Base-by-base conservation (phyloP, 257 asterid species). In the Primulina tabacum region DNA sequence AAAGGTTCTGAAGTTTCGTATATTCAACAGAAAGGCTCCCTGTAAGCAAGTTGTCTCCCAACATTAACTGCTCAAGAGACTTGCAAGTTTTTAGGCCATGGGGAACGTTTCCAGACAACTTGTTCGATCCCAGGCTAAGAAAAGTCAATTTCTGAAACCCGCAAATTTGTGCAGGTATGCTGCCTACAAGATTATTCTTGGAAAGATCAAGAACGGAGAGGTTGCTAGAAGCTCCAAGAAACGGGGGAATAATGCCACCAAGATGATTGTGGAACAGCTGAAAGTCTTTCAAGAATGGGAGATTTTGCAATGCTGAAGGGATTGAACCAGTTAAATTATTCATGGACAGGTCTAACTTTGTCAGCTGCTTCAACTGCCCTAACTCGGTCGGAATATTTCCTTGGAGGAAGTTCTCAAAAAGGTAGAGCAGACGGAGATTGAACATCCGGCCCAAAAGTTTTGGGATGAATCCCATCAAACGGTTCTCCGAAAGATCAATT, bases 401-500 rank as follows among this genome's bases (percentile, higher is more conserved):
- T 4, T 79, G 78, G 17, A 91, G 79, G n/a, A 65, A 82, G 76
- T 91, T 91, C 56, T 91, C 96, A 6, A 91, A 91, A 11, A 89
- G 95, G 69, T 87, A 86, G 57, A 91, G 97, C 78, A 91, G 69
- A 17, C 56, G 73, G 34, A 91, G 96, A 63, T 70, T 68, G 16
- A 87, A 70, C 65, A 89, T 73, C 34, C 2, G 78, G 5, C 86
- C 88, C 40, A 91, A 71, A 30, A 76, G 72, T 26, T 34, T 75
- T 1, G 97, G 97, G 50, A 91, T 87, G 71, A 57, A 26, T 5
- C 97, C 97, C 32, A 71, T 81, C 72, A 91, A 43, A 18, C 68
- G 80, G 74, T 91, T 91, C 63, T 91, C 97, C 4, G 97, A 91
- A 50, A 91, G 84, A 79, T 91, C 97, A 18, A 91, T 87, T 79